Evolutionary conservation across 2,329 filamentous ascomycete genomes (phyloP).

Genomic region (Xylariales sp.): DNA sequence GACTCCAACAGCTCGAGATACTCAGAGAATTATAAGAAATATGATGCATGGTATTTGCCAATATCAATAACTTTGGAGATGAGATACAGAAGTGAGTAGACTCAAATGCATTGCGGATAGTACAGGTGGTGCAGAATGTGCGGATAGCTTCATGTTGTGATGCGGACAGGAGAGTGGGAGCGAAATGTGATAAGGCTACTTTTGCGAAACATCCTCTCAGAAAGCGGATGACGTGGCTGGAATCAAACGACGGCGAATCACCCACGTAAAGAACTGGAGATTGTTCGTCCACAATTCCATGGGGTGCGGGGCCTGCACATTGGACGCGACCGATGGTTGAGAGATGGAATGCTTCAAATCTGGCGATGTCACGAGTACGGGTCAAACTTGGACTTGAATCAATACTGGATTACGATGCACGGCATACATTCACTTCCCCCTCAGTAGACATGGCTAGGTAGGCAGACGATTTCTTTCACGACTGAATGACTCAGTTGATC

Average conservation of each 20-base stretch:
- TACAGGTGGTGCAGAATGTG: constrained; percentile 19
- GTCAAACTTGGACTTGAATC: constrained; percentile 11
- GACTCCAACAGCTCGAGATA: background rate
- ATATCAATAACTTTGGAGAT: no score
- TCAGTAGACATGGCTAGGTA: background rate
- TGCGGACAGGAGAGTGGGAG: background rate
- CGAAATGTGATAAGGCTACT: background rate
- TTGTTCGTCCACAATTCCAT: constrained; percentile 12
- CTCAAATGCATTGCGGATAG: no score
- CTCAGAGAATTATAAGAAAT: constrained; percentile 6
- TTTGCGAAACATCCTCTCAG: background rate
- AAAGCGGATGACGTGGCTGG: background rate
- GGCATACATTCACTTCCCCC: constrained; percentile 4
- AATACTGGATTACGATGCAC: constrained; percentile 15
- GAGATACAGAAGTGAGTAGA: no score
- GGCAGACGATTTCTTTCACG: constrained; percentile 8
- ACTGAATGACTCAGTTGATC: constrained; percentile 24
- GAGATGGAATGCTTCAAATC: constrained; percentile 15
- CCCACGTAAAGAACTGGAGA: background rate
- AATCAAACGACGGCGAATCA: constrained; percentile 1
- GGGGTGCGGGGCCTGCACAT: constrained; percentile 14
- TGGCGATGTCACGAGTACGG: constrained; percentile 12
- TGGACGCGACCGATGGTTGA: constrained; percentile 19
- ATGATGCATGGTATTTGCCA: no score
- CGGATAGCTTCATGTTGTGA: constrained; percentile 26